These are phyloP conservation scores for Malassezia sympodialis DNA, from an alignment of 1,284 basidiomycete genomes.

Conservation along the genomic window DNA sequence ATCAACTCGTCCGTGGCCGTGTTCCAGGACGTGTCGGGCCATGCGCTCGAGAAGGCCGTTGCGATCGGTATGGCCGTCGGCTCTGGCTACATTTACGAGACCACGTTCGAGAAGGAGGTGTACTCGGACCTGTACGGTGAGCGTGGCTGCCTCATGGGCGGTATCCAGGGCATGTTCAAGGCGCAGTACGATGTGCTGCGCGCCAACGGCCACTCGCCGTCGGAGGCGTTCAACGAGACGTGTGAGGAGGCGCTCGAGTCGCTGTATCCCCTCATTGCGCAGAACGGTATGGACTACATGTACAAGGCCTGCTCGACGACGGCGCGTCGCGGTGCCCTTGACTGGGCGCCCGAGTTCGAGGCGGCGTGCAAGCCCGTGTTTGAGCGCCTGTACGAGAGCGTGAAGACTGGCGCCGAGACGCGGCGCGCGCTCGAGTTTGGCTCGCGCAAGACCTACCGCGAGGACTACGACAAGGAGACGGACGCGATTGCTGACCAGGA, in stretches of 20 bases:
- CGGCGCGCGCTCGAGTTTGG: constrained; percentile 95
- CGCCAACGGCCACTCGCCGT: constrained; percentile 92
- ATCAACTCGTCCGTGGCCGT: constrained; percentile 85
- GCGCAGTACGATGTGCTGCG: constrained; percentile 98
- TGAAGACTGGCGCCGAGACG: constrained; percentile 89
- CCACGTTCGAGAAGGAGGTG: constrained; percentile 98
- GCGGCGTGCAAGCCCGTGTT: constrained; percentile 86
- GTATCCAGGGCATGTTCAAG: constrained; percentile 97
- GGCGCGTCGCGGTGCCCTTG: constrained; percentile 91
- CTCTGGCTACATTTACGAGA: constrained; percentile 94
- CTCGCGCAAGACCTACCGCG: constrained; percentile 78
- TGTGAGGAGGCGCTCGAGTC: constrained; percentile 94
- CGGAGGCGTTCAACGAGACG: constrained; percentile 99
- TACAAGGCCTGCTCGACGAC: constrained; percentile 90
- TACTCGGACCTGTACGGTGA: constrained; percentile 99
- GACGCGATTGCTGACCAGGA: constrained; percentile 92
- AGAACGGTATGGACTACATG: constrained; percentile 99
- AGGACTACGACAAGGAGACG: constrained; percentile 86
- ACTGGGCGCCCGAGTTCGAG: constrained; percentile 99
- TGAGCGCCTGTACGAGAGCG: constrained; percentile 86
- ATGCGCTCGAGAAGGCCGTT: constrained; percentile 92
- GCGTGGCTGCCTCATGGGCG: constrained; percentile 97
- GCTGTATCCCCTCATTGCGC: constrained; percentile 90
- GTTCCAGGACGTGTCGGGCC: constrained; percentile 84
- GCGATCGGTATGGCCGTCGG: constrained; percentile 91